Conservation (phyloP, 192 early-diverging fungal genomes). For the Chytriomyces sp. region DNA sequence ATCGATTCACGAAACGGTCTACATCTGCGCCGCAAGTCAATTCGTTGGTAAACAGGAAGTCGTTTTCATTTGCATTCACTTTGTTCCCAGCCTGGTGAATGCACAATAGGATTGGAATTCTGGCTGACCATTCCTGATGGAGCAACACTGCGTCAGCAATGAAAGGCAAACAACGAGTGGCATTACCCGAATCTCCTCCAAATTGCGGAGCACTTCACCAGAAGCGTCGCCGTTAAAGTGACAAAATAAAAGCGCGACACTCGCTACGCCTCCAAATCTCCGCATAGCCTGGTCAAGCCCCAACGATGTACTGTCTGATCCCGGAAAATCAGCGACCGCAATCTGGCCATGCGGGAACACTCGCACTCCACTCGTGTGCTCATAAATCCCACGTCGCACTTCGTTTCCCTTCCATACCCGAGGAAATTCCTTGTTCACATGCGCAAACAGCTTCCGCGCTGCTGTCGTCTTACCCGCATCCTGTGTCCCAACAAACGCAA, state of each 20-base stretch:
- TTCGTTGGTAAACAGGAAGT: constrained; percentile 31
- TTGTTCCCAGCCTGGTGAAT: constrained; percentile 42
- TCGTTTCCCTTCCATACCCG: constrained; percentile 17
- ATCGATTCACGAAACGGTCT: constrained; percentile 31
- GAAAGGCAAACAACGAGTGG: not conserved
- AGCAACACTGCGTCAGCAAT: not conserved
- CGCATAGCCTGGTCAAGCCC: constrained; percentile 37
- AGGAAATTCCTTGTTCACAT: constrained; percentile 38
- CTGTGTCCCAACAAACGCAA: constrained; percentile 36
- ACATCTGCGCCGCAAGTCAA: constrained; percentile 30
- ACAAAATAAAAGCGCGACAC: constrained; percentile 34
- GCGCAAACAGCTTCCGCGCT: constrained; percentile 30
- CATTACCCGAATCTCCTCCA: constrained; percentile 34
- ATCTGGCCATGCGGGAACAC: constrained; percentile 32
- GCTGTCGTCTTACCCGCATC: constrained; percentile 38
- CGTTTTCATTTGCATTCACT: constrained; percentile 28
- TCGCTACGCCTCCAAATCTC: constrained; percentile 35
- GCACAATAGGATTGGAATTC: constrained; percentile 35
- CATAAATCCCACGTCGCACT: constrained; percentile 30
- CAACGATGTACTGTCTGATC: constrained; percentile 28
- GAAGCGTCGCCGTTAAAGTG: constrained; percentile 37
- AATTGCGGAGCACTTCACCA: constrained; percentile 34
- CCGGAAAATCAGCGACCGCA: constrained; percentile 37
- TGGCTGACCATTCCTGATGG: constrained; percentile 34
- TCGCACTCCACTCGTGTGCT: constrained; percentile 36